A percentile compares a stretch with the other conserved stretches of the same genome.
phyloP scores from a whole-genome alignment of 2,329 filamentous ascomycete species.

The Xylariaceae sp. region DNA sequence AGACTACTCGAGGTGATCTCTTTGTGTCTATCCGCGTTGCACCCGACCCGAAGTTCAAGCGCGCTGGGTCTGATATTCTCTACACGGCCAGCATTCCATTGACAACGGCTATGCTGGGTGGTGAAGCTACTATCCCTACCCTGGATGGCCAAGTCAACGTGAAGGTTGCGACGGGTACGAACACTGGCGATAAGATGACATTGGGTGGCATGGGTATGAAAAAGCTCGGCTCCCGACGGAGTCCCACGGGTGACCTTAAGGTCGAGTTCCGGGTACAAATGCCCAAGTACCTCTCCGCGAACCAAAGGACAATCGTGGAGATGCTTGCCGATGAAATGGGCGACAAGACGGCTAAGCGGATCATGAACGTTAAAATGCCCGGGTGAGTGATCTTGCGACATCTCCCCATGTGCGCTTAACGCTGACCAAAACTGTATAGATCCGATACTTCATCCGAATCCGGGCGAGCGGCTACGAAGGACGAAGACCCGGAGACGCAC shows the following conservation, averaged over 20 bases:
- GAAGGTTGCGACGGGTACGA: slow-evolving; percentile 86
- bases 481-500: slow-evolving; percentile 45
- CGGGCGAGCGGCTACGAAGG: slow-evolving; percentile 17
- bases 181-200: slow-evolving; percentile 87
- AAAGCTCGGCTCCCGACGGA: slow-evolving; percentile 65
- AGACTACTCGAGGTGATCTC: slow-evolving; percentile 76
- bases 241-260: slow-evolving; percentile 72
- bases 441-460: slow-evolving; percentile 5
- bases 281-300: slow-evolving; percentile 89
- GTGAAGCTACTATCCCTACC: slow-evolving; percentile 84
- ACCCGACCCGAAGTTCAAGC: slow-evolving; percentile 84
- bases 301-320: slow-evolving; percentile 89
- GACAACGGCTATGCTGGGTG: slow-evolving; percentile 88
- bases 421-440: slow-evolving; percentile 13
- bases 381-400: slow-evolving; percentile 37
- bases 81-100: slow-evolving; percentile 89
- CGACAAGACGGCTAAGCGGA: slow-evolving; percentile 84
- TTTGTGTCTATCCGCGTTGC: slow-evolving; percentile 88
- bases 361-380: slow-evolving; percentile 73
- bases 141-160: slow-evolving; percentile 87
- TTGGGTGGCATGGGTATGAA: slow-evolving; percentile 92
- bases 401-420: too few species aligned
- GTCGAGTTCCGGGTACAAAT: slow-evolving; percentile 94
- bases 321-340: slow-evolving; percentile 96
- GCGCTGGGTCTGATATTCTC: slow-evolving; percentile 82